phyloP scores from a whole-genome alignment of 2,329 filamentous ascomycete genomes.

The Grosmannia serpens region DNA sequence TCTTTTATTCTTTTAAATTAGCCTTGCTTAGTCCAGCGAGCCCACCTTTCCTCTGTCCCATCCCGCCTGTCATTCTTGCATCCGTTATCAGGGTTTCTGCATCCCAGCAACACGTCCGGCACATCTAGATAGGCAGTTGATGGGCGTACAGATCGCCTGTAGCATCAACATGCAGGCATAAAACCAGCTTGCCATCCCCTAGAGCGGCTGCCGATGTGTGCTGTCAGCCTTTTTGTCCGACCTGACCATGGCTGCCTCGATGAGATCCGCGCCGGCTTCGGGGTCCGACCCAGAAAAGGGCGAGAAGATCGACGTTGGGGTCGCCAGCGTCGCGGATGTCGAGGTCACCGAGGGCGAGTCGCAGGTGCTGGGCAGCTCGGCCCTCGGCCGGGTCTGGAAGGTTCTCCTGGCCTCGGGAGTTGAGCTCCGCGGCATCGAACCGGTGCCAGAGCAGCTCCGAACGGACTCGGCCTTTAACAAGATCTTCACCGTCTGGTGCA shows the following conservation, averaged over 20 bases:
- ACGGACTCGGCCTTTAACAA: conserved; percentile 29
- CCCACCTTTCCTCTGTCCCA: not conserved
- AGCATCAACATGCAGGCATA: not conserved
- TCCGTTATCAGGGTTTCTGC: not conserved
- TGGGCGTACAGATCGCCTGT: not conserved
- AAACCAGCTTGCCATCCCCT: not conserved
- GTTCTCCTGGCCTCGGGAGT: conserved; percentile 12
- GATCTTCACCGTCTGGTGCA: conserved; percentile 36
- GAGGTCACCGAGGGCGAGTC: not conserved
- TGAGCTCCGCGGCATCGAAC: conserved; percentile 33
- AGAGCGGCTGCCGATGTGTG: not conserved
- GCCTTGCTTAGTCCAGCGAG: no score
- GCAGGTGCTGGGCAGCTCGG: not conserved
- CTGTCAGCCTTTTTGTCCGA: not conserved
- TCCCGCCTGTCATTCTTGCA: not conserved
- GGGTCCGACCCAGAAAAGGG: not conserved
- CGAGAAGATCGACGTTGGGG: not conserved
- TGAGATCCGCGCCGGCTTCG: not conserved
- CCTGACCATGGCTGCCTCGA: not conserved
- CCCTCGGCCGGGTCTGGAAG: not conserved
- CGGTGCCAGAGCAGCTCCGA: conserved; percentile 29
- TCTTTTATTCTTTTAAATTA: no score
- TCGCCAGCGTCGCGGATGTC: not conserved
- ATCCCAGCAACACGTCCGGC: not conserved
- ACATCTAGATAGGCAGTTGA: not conserved